Conservation (phyloP, 352 stramenopile species). For the Phytophthora cactorum region DNA sequence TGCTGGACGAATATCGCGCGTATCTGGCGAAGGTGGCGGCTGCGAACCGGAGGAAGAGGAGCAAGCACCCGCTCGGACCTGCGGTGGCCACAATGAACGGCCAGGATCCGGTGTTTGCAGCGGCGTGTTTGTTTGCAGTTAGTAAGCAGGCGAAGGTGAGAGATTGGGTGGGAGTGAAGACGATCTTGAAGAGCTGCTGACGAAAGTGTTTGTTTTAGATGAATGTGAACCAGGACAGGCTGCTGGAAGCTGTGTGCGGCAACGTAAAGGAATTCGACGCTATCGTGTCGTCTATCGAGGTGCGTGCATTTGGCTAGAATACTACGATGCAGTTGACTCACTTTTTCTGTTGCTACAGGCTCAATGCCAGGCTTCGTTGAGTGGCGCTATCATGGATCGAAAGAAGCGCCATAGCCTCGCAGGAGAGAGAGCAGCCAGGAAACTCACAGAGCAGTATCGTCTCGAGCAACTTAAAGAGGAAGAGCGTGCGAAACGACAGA, state of each 20-base stretch:
- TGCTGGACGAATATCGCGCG: slow-evolving; percentile 59
- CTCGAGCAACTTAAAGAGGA: slow-evolving; percentile 35
- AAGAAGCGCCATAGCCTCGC: slow-evolving; percentile 32
- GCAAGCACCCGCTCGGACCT: slow-evolving; percentile 29
- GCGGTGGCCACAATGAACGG: slow-evolving; percentile 37
- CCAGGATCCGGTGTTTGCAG: slow-evolving; percentile 60
- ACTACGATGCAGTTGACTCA: not conserved
- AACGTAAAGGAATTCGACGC: slow-evolving; percentile 68
- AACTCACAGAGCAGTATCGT: slow-evolving; percentile 27
- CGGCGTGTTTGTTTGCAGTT: slow-evolving; percentile 70
- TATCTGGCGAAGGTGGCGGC: slow-evolving; percentile 29
- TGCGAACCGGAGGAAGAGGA: slow-evolving; percentile 23
- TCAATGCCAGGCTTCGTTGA: slow-evolving; percentile 53
- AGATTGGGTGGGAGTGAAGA: not conserved
- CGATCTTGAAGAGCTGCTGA: slow-evolving; percentile 19
- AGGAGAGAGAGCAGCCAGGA: slow-evolving; percentile 23
- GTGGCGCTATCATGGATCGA: slow-evolving; percentile 43
- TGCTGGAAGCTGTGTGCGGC: slow-evolving; percentile 66
- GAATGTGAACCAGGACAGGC: slow-evolving; percentile 59
- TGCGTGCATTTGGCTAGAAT: slow-evolving; percentile 14
- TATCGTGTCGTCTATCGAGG: slow-evolving; percentile 76
- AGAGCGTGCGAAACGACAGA: slow-evolving; percentile 36
- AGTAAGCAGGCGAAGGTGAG: slow-evolving; percentile 68
- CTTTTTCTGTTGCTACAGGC: slow-evolving; percentile 23
- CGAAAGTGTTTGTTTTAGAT: slow-evolving; percentile 37